phyloP scores from a whole-genome alignment of 2,329 filamentous ascomycete species.

The Botrytis fragariae region DNA sequence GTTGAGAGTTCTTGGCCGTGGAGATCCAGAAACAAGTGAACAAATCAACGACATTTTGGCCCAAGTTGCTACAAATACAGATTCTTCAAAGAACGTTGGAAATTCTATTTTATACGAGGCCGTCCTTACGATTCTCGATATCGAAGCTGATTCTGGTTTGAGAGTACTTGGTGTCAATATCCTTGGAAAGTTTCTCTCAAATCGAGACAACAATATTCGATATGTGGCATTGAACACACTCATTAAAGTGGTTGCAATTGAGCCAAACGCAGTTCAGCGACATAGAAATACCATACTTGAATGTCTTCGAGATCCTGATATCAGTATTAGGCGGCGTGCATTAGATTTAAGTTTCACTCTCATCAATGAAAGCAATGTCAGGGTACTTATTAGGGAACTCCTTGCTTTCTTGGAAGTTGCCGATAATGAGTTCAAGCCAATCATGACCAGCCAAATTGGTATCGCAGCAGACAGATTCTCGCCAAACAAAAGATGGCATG shows the following conservation, averaged over 20 bases:
- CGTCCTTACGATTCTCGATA: slow-evolving; percentile 94
- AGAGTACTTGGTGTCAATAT: slow-evolving; percentile 97
- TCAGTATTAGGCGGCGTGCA: slow-evolving; percentile 93
- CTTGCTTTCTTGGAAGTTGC: slow-evolving; percentile 95
- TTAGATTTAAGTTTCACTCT: slow-evolving; percentile 96
- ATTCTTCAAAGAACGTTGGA: slow-evolving; percentile 96
- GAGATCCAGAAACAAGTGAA: slow-evolving; percentile 85
- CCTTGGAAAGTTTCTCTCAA: slow-evolving; percentile 95
- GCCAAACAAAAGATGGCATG: slow-evolving; percentile 96
- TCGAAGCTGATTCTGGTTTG: slow-evolving; percentile 93
- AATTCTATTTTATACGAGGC: slow-evolving; percentile 98
- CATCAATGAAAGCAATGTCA: slow-evolving; percentile 95
- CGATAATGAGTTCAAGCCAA: slow-evolving; percentile 97
- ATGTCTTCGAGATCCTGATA: slow-evolving; percentile 93
- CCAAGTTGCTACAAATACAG: slow-evolving; percentile 96
- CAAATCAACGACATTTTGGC: slow-evolving; percentile 98
- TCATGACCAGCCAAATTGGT: slow-evolving; percentile 97
- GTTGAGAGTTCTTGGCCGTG: slow-evolving; percentile 79
- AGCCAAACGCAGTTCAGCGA: slow-evolving; percentile 94
- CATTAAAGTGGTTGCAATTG: slow-evolving; percentile 96
- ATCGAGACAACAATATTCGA: slow-evolving; percentile 98
- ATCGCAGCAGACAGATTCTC: slow-evolving; percentile 95
- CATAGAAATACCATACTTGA: slow-evolving; percentile 97
- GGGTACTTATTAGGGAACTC: slow-evolving; percentile 87
- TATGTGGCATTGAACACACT: slow-evolving; percentile 97